Evolutionary conservation across 1,284 basidiomycete genomes (phyloP), one percentile per base, ranked within the genome.

Genomic region (Entoloma clypeatum): DNA sequence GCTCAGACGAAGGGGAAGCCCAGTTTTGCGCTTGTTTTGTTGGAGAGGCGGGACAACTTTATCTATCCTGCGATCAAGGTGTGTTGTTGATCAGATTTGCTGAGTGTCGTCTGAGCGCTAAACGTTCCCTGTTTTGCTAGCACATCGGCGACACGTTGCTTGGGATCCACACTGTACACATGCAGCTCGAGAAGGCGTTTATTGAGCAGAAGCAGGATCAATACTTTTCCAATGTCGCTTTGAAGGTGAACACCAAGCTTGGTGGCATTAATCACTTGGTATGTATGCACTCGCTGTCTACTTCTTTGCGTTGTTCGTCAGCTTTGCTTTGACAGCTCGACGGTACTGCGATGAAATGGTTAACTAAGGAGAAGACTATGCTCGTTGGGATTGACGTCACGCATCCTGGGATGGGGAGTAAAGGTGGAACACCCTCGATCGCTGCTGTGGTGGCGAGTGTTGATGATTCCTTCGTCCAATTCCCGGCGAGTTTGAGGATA

Each of bases 321-420:
- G 25, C 39, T 19, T 3, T 35, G 28, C 22, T 32, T n/a, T 36
- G n/a, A n/a, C n/a, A 72, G 69, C 61, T 89, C 21, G 79, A 82
- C 28, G 51, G 63, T 0, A 50, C 49, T 3, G 73, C 73, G 2
- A 76, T 81, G 72, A 48, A 47, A 17, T 88, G 86, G 86, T 59
- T 88, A 28, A 75, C 58, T 2, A 73, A 73, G 56, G 68, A 72
- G 53, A 71, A 71, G 44, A 87, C 86, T 11, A 90, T 91, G 79
- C 62, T 90, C 56, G 79, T 91, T 7, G 88, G 87, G 0, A 81
- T 84, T 29, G 84, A 90, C 52, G 86, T 91, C 2, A 86, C 83
- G 1, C 86, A 90, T 57, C 79, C 83, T 2, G 69, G 78, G 0
- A 74, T 71, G 0, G 67, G 61, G 6, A 78, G 77, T 57, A 57